Conservation (phyloP, 2,329 filamentous ascomycete species). For the Scedosporium minutisporum region DNA sequence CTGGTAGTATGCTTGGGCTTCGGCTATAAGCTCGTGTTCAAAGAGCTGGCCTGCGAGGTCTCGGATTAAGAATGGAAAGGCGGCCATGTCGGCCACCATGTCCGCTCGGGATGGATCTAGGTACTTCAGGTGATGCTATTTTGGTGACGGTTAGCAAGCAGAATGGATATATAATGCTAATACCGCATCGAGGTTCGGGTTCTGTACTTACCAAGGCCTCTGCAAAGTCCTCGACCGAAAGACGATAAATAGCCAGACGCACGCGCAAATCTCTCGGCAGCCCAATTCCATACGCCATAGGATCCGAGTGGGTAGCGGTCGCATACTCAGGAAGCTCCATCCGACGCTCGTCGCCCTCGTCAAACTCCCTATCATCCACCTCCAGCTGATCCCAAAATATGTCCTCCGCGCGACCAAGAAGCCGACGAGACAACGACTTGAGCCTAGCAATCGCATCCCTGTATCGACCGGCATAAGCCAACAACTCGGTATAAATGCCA, state of each 20-base stretch:
- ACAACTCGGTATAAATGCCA: conserved; percentile 75
- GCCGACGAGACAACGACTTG: conserved; percentile 68
- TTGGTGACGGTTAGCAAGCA: conserved; percentile 5
- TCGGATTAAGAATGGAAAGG: conserved; percentile 71
- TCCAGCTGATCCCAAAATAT: conserved; percentile 63
- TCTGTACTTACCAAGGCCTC: conserved; percentile 61
- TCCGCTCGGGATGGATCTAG: not conserved
- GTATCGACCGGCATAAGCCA: conserved; percentile 54
- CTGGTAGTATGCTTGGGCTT: conserved; percentile 48
- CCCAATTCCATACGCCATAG: conserved; percentile 57
- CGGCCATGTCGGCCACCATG: conserved; percentile 15
- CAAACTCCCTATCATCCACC: conserved; percentile 83
- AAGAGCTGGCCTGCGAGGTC: conserved; percentile 47
- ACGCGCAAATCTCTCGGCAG: conserved; percentile 75
- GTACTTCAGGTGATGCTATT: conserved; percentile 3
- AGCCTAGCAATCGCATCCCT: conserved; percentile 58
- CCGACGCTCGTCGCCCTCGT: conserved; percentile 62
- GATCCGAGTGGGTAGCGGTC: conserved; percentile 35
- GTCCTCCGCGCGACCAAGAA: conserved; percentile 67
- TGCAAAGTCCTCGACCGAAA: conserved; percentile 55
- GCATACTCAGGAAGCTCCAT: conserved; percentile 50
- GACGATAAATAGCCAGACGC: conserved; percentile 74
- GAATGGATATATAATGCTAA: not conserved
- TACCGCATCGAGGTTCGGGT: not conserved
- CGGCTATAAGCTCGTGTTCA: conserved; percentile 20